These are phyloP conservation scores for Picochlorum sp. DNA, from an alignment of 139 green algal genomes.

Conservation along the genomic window DNA sequence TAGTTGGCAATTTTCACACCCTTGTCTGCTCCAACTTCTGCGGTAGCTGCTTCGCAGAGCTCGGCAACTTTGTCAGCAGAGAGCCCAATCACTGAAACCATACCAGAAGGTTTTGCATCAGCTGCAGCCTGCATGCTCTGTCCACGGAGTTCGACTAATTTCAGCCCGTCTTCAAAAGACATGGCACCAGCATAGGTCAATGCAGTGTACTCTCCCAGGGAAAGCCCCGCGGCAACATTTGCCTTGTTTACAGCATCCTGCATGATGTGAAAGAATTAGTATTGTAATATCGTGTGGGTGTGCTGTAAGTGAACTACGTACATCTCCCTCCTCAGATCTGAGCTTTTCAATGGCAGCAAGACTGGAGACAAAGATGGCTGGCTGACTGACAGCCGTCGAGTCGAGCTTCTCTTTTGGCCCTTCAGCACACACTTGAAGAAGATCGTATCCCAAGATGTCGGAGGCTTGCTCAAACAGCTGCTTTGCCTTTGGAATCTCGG, in stretches of 20 bases:
- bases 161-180: slow-evolving; percentile 90
- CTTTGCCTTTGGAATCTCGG: slow-evolving; percentile 73
- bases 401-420: slow-evolving; percentile 95
- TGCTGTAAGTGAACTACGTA: background rate
- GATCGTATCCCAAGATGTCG: slow-evolving; percentile 95
- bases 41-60: slow-evolving; percentile 77
- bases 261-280: slow-evolving; percentile 4
- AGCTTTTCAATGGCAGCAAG: slow-evolving; percentile 96
- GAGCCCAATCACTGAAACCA: slow-evolving; percentile 95
- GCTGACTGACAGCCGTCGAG: slow-evolving; percentile 88
- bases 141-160: slow-evolving; percentile 89
- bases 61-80: slow-evolving; percentile 72
- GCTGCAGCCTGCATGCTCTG: slow-evolving; percentile 96
- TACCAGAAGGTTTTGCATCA: slow-evolving; percentile 74
- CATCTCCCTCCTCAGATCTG: slow-evolving; percentile 52
- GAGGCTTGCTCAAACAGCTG: slow-evolving; percentile 87
- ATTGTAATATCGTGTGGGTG: background rate
- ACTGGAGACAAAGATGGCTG: slow-evolving; percentile 93
- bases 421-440: slow-evolving; percentile 84
- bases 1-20: slow-evolving; percentile 95
- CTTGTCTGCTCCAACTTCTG: slow-evolving; percentile 53
- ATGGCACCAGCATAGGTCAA: slow-evolving; percentile 78
- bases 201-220: slow-evolving; percentile 96
- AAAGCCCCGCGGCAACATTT: slow-evolving; percentile 81
- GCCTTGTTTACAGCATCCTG: slow-evolving; percentile 56